These are phyloP conservation scores for Tribonema minus DNA, from an alignment of 108 stramenopile genomes.

Conservation along the genomic window DNA sequence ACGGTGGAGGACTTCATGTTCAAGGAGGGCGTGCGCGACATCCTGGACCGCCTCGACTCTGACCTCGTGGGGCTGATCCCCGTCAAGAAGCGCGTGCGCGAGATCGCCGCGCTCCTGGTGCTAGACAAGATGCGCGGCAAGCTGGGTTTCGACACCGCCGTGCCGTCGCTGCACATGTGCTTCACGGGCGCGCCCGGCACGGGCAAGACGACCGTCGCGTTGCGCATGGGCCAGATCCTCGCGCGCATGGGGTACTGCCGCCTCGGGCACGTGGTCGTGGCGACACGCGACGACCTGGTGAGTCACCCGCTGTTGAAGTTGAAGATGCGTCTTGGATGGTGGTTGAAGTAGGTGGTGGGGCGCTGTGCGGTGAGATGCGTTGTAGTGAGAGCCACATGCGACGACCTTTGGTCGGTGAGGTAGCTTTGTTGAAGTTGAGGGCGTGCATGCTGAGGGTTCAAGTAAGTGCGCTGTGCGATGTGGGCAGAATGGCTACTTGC, in stretches of 20 bases:
- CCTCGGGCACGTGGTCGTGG: conserved; percentile 89
- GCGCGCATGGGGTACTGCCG: conserved; percentile 96
- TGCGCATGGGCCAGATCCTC: conserved; percentile 96
- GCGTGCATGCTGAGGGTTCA: background rate
- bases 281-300: conserved; percentile 91
- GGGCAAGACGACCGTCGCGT: conserved; percentile 96
- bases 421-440: background rate
- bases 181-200: conserved; percentile 94
- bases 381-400: background rate
- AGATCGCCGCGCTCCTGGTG: conserved; percentile 92
- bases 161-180: conserved; percentile 96
- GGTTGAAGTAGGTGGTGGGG: too few species aligned
- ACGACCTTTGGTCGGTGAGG: background rate
- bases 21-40: conserved; percentile 94
- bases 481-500: background rate
- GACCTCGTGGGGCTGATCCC: conserved; percentile 87
- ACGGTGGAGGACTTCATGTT: conserved; percentile 96
- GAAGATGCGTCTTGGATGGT: too few species aligned
- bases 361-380: background rate
- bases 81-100: conserved; percentile 90
- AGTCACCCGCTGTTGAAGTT: background rate
- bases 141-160: conserved; percentile 90
- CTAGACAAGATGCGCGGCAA: conserved; percentile 97
- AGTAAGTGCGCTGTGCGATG: background rate
- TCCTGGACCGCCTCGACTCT: conserved; percentile 83